These are phyloP conservation scores for Cryptosporidium ubiquitum DNA, from an alignment of 169 alveolate genomes.

Conservation along the genomic window DNA sequence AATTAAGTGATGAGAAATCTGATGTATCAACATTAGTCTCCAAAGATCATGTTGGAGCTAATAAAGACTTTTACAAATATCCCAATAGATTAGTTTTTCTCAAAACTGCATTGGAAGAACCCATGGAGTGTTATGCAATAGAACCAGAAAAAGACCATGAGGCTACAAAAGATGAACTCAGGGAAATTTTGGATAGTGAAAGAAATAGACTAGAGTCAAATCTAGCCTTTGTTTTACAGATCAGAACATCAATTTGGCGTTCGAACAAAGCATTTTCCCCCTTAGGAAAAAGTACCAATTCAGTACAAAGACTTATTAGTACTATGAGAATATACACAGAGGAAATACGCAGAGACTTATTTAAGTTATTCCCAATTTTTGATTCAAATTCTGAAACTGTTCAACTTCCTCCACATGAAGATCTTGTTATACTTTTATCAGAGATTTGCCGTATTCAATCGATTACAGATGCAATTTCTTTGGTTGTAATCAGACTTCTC, in stretches of 20 bases:
- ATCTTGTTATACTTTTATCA: background rate
- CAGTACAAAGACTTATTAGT: constrained; percentile 24
- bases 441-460: constrained; percentile 70
- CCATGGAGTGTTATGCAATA: constrained; percentile 32
- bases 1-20: background rate
- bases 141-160: constrained; percentile 1
- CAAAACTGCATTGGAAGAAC: constrained; percentile 12
- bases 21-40: background rate
- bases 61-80: constrained; percentile 1
- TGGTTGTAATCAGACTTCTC: constrained; percentile 35
- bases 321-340: constrained; percentile 52
- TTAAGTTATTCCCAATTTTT: background rate
- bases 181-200: constrained; percentile 50
- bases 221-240: constrained; percentile 41
- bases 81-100: constrained; percentile 46
- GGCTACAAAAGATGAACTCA: constrained; percentile 4
- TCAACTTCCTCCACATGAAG: constrained; percentile 13
- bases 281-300: constrained; percentile 18
- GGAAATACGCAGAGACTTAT: constrained; percentile 37
- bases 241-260: constrained; percentile 38
- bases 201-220: constrained; percentile 52
- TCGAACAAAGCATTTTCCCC: constrained; percentile 44
- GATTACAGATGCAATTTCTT: constrained; percentile 59
- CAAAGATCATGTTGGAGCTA: background rate
- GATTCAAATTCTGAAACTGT: background rate